Evolutionary conservation across 345 rosid genomes (phyloP).

Genomic region (Bruguiera gymnorhiza): DNA sequence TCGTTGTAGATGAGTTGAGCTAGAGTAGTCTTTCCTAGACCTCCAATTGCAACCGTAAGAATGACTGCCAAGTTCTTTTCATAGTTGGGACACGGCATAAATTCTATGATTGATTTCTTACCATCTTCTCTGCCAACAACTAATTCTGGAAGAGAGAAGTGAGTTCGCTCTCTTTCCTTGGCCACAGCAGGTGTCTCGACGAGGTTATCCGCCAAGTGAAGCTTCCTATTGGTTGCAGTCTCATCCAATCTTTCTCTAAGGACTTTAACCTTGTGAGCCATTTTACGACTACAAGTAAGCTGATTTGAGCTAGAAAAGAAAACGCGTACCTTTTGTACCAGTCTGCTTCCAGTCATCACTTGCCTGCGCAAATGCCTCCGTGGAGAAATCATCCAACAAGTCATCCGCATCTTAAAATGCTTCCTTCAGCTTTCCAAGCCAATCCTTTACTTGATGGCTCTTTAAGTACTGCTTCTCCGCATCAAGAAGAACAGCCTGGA

Average conservation of each 20-base stretch:
- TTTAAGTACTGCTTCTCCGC: not conserved
- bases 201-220: not conserved
- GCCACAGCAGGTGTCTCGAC: not conserved
- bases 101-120: constrained; percentile 1
- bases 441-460: constrained; percentile 5
- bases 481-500: constrained; percentile 16
- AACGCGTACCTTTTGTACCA: not conserved
- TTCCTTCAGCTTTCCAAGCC: constrained; percentile 27
- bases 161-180: not conserved
- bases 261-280: constrained; percentile 9
- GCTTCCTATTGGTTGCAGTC: not conserved
- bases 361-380: constrained; percentile 8
- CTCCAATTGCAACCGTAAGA: no score
- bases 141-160: constrained; percentile 13
- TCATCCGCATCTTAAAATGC: constrained; percentile 34
- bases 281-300: constrained; percentile 4
- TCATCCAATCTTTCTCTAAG: constrained; percentile 19
- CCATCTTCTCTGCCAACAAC: constrained; percentile 23
- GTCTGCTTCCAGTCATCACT: not conserved
- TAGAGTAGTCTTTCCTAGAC: no score
- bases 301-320: constrained; percentile 17
- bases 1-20: not conserved
- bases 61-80: no score
- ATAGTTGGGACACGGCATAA: no score
- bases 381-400: constrained; percentile 29